Evolutionary conservation across 805 yeast species (phyloP).

Genomic region (Yamadazyma takamatsuzukensis): DNA sequence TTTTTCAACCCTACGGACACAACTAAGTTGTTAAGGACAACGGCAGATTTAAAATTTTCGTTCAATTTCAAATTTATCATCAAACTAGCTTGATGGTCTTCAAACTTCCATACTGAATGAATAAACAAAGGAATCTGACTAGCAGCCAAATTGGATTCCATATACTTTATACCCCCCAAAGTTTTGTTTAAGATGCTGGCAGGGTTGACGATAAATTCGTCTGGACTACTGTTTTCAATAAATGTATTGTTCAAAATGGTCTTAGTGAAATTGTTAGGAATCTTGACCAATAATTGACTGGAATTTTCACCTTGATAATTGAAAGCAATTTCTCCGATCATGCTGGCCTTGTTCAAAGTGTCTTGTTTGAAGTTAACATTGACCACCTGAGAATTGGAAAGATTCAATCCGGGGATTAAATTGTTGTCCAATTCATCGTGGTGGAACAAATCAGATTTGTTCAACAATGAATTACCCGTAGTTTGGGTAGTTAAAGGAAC

Average conservation of each 20-base stretch:
- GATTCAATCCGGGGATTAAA: constrained; percentile 64
- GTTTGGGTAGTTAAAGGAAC: constrained; percentile 23
- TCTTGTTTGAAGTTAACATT: constrained; percentile 76
- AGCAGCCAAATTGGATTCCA: constrained; percentile 29
- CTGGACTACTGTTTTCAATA: constrained; percentile 23
- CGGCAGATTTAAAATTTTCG: constrained; percentile 34
- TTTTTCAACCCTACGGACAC: constrained; percentile 56
- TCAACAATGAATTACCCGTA: constrained; percentile 33
- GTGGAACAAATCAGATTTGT: constrained; percentile 19
- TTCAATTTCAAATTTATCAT: constrained; percentile 66
- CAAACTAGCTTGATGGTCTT: constrained; percentile 78
- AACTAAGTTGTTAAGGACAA: constrained; percentile 54
- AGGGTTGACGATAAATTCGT: constrained; percentile 43
- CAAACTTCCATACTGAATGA: constrained; percentile 88
- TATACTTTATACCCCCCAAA: constrained; percentile 78
- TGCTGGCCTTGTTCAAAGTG: constrained; percentile 50
- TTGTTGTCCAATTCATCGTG: constrained; percentile 14
- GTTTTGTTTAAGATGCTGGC: constrained; percentile 57
- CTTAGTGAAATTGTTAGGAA: constrained; percentile 49
- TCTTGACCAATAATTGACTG: constrained; percentile 28
- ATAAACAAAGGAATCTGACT: constrained; percentile 61
- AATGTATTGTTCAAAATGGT: constrained; percentile 39
- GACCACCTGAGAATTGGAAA: constrained; percentile 82
- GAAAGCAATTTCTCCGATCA: constrained; percentile 84
- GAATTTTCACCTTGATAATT: constrained; percentile 42